These are phyloP conservation scores for Aspergillus mulundensis DNA, from an alignment of 495 filamentous ascomycete genomes.

Conservation along the genomic window DNA sequence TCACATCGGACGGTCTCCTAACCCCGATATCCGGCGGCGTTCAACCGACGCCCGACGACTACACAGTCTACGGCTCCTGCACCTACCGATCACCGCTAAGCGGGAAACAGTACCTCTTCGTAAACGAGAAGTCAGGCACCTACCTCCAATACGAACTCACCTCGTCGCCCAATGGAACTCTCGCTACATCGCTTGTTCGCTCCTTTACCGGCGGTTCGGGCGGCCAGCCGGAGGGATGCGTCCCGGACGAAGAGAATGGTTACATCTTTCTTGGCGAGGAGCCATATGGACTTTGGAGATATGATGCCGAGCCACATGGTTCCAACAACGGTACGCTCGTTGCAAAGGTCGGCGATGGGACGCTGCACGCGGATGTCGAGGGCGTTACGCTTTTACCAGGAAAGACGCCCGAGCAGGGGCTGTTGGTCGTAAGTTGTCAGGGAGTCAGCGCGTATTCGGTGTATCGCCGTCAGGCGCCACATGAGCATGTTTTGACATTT, in stretches of 20 bases:
- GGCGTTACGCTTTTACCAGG: background rate
- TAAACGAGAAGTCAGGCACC: background rate
- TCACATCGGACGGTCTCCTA: background rate
- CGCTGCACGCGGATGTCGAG: slow-evolving; percentile 1
- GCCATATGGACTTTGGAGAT: background rate
- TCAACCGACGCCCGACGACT: background rate
- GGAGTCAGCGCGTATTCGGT: slow-evolving; percentile 5
- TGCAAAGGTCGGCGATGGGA: background rate
- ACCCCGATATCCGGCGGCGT: background rate
- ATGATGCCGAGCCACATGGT: slow-evolving; percentile 4
- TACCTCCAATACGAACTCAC: slow-evolving; percentile 3
- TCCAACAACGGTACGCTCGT: background rate
- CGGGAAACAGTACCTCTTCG: slow-evolving; percentile 6
- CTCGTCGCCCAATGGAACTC: background rate
- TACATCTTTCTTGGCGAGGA: slow-evolving; percentile 7
- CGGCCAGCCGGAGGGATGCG: slow-evolving; percentile 6
- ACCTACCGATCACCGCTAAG: background rate
- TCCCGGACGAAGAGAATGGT: background rate
- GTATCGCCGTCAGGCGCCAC: slow-evolving; percentile 1
- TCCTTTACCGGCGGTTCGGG: background rate
- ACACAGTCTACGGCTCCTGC: slow-evolving; percentile 9
- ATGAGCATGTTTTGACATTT: slow-evolving; percentile 8
- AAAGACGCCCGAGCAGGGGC: background rate
- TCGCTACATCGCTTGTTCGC: background rate
- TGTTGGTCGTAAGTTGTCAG: background rate